These are phyloP conservation scores for Picea glauca DNA, from an alignment of 75 land plant genomes.

Conservation along the genomic window DNA sequence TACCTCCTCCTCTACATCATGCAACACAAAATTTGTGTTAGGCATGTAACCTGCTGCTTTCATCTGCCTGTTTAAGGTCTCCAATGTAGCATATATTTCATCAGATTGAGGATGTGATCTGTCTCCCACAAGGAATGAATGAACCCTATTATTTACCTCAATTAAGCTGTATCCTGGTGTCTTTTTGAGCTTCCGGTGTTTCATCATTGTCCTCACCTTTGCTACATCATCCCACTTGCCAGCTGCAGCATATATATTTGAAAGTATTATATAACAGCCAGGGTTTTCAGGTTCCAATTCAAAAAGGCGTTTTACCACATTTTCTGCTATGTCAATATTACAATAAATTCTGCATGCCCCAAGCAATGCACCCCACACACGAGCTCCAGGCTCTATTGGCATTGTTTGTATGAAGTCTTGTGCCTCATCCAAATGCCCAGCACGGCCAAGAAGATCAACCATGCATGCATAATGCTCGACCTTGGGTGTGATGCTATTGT, in stretches of 20 bases:
- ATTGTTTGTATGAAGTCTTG: not conserved
- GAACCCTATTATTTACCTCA: not conserved
- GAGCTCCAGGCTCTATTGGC: not conserved
- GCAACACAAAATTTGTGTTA: not conserved
- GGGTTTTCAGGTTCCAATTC: not conserved
- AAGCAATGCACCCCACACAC: not conserved
- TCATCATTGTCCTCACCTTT: not conserved
- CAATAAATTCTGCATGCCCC: not conserved
- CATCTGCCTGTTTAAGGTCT: not conserved
- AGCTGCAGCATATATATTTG: not conserved
- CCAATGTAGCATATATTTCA: not conserved
- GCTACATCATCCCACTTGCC: not conserved
- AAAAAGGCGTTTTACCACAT: not conserved
- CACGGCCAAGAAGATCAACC: not conserved
- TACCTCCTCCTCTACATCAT: not conserved
- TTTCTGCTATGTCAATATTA: not conserved
- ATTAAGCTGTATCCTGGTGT: not conserved
- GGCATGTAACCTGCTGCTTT: not conserved
- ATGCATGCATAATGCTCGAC: not conserved
- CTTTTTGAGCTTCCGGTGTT: not conserved
- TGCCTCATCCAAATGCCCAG: not conserved
- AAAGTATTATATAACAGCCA: not conserved
- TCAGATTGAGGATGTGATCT: not conserved
- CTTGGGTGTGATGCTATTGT: not conserved
- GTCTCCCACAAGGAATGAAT: not conserved